A percentile compares a stretch with the other conserved stretches of the same genome.
Conservation (phyloP, 768 basidiomycete species). For the Amanita inopinata region DNA sequence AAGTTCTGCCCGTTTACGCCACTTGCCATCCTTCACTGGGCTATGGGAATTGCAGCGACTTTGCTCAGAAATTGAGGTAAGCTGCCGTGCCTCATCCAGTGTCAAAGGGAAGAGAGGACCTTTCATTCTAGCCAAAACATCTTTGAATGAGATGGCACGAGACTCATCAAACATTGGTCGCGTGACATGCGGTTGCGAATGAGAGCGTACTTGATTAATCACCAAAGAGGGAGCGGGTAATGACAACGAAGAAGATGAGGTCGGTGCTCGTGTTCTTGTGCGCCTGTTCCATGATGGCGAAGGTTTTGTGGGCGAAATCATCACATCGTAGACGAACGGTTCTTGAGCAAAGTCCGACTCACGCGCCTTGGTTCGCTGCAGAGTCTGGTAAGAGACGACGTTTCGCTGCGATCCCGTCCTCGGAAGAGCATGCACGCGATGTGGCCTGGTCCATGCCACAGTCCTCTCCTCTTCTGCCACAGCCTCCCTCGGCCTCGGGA, state of each 20-base stretch:
- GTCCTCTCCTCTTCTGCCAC: not conserved
- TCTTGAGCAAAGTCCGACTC: slow-evolving; percentile 5
- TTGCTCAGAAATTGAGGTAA: slow-evolving; percentile 7
- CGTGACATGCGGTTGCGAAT: slow-evolving; percentile 15
- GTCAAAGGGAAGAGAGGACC: slow-evolving; percentile 46
- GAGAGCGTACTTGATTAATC: too few species aligned
- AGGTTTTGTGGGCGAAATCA: slow-evolving; percentile 10
- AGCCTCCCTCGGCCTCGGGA: slow-evolving; percentile 22
- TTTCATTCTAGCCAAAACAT: slow-evolving; percentile 48
- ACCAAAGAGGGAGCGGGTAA: too few species aligned
- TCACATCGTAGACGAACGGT: slow-evolving; percentile 15
- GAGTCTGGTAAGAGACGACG: slow-evolving; percentile 15
- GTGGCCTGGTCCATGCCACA: not conserved
- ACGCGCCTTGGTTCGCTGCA: slow-evolving; percentile 4
- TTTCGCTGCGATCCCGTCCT: slow-evolving; percentile 10
- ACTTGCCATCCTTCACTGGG: slow-evolving; percentile 15
- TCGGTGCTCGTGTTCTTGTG: not conserved
- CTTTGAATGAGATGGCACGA: slow-evolving; percentile 41
- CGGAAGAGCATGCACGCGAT: not conserved
- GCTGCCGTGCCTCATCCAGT: slow-evolving; percentile 16
- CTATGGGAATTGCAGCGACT: slow-evolving; percentile 12
- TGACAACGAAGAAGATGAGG: slow-evolving; percentile 16
- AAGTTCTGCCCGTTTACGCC: slow-evolving; percentile 23
- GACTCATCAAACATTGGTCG: slow-evolving; percentile 23
- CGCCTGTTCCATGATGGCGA: slow-evolving; percentile 6